Base-by-base conservation (phyloP, 441 rosid species). In the Bocquillonia castaneifolia region DNA sequence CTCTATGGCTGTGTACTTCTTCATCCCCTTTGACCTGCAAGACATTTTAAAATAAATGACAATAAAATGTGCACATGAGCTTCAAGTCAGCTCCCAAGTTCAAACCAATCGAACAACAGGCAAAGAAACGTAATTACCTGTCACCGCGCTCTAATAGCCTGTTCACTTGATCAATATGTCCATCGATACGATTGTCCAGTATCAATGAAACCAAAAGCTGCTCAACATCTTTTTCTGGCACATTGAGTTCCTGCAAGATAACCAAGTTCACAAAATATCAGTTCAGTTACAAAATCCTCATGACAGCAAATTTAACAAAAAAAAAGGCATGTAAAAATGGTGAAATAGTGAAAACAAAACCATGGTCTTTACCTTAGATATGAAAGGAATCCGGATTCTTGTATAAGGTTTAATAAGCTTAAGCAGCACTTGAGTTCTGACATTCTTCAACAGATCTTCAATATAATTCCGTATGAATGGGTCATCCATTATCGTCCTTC, bases 91-190 rank as follows among this genome's bases (percentile, higher is more conserved):
- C 44, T 12, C 5, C 17, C 42, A 67, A 25, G 45, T n/a, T 1
- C 54, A 50, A 50, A 6, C 23, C 29, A 52, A 48, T 37, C 13
- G 20, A 14, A 45, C 40, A 53, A 23, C 12, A 42, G 4, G 28
- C 8, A 4, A 3, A 22, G 20, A 50, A 64, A 10, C 14, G 13
- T 58, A 50, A 5, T 14, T 44, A 90, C 96, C 93, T 89, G 84
- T 89, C 93, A 26, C 96, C 92, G 60, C 97, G 96, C 81, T 92
- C 93, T 64, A 95, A 76, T 47, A 90, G 76, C 64, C 93, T 84
- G 81, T 95, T 95, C 73, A 95, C 97, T 78, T 95, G 98, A 71
- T 95, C 99, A 64, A 95, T 95, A 74, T 95, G 98, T 15, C 98
- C 98, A 36, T 90, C 95, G 57, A 95, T 89, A 15, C 97, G 88